Evolutionary conservation across 441 rosid genomes (phyloP).

Genomic region (Melastoma candidum): DNA sequence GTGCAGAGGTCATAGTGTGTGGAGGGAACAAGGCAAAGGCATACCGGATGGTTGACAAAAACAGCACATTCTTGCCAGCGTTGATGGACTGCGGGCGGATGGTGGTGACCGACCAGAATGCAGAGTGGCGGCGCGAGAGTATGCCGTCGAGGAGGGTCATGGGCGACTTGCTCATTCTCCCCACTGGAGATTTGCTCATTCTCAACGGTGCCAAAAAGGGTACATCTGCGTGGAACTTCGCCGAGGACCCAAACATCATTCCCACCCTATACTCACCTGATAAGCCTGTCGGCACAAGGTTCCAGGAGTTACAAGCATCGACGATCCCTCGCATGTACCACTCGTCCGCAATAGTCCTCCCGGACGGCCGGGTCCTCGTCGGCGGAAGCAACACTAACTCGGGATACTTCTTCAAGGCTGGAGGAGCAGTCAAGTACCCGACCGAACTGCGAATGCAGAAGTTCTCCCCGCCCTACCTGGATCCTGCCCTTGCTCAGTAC

Average conservation of each 20-base stretch:
- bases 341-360: constrained; percentile 36
- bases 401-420: constrained; percentile 25
- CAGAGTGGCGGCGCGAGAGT: constrained; percentile 37
- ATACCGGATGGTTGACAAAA: constrained; percentile 21
- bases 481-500: constrained; percentile 13
- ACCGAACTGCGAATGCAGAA: constrained; percentile 60
- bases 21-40: constrained; percentile 47
- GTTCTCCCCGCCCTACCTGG: constrained; percentile 54
- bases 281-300: constrained; percentile 22
- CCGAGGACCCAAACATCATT: constrained; percentile 33
- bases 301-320: constrained; percentile 22
- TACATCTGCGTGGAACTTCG: constrained; percentile 46
- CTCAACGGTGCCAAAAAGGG: constrained; percentile 50
- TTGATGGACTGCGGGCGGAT: constrained; percentile 41
- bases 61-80: constrained; percentile 25
- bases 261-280: constrained; percentile 28
- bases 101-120: constrained; percentile 22
- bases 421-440: constrained; percentile 28
- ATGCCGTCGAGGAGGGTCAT: constrained; percentile 56
- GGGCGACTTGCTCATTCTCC: constrained; percentile 47
- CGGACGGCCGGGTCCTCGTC: constrained; percentile 42
- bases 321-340: constrained; percentile 61
- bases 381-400: constrained; percentile 61
- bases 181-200: constrained; percentile 42
- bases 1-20: constrained; percentile 42